Percentiles rank a stretch among this genome's conserved stretches.
Evolutionary conservation across 176 grass and related monocot genomes (phyloP).

Genomic region (Oryza brachyantha): DNA sequence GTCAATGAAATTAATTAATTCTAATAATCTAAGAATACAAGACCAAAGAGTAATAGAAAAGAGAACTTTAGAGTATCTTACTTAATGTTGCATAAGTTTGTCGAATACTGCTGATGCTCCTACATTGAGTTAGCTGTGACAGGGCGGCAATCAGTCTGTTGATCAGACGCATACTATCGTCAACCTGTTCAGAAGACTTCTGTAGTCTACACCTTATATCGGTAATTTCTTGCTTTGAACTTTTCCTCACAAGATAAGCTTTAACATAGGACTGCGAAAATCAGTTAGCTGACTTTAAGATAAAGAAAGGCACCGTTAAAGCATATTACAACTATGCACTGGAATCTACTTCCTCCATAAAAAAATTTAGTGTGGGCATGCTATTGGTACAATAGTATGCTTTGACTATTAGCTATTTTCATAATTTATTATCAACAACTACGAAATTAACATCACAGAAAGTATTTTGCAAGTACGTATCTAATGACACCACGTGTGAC

Average conservation of each 20-base stretch:
- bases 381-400: too few species aligned
- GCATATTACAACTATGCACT: background rate
- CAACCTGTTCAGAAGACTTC: constrained; percentile 33
- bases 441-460: too few species aligned
- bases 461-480: too few species aligned
- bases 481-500: too few species aligned
- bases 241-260: constrained; percentile 56
- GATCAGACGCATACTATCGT: constrained; percentile 51
- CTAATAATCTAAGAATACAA: background rate
- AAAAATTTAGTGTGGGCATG: too few species aligned
- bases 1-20: background rate
- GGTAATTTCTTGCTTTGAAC: constrained; percentile 40
- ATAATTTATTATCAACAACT: too few species aligned
- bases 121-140: constrained; percentile 37
- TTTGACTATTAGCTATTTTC: too few species aligned
- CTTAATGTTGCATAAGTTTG: constrained; percentile 57
- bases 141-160: constrained; percentile 49
- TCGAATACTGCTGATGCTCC: constrained; percentile 47
- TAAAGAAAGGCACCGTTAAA: background rate
- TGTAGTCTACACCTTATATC: constrained; percentile 41
- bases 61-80: constrained; percentile 35
- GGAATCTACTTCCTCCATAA: too few species aligned
- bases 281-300: constrained; percentile 24
- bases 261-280: constrained; percentile 50
- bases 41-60: background rate